Evolutionary conservation across 2,329 filamentous ascomycete species (phyloP).

Genomic region (Penicillium sclerotigenum): DNA sequence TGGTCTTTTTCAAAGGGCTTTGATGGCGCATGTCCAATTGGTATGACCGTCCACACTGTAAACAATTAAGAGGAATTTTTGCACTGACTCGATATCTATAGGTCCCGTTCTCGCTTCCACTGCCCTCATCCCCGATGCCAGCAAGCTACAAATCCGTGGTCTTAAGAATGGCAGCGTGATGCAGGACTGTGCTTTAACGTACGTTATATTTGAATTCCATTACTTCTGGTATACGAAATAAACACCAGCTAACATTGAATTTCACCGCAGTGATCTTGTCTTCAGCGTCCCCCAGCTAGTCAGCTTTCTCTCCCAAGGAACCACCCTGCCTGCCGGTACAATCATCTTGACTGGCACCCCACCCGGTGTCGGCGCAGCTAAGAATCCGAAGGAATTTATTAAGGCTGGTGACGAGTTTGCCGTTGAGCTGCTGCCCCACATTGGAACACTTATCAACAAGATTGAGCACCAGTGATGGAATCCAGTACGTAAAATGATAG

Average conservation of each 20-base stretch:
- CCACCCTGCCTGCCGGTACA: constrained; percentile 43
- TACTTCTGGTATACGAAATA: not conserved
- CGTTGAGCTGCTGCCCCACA: constrained; percentile 49
- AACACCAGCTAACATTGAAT: constrained; percentile 5
- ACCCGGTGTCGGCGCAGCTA: constrained; percentile 41
- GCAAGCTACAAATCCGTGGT: constrained; percentile 35
- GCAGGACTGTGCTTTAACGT: constrained; percentile 49
- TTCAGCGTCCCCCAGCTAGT: constrained; percentile 50
- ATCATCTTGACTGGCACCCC: constrained; percentile 47
- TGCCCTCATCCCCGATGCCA: constrained; percentile 31
- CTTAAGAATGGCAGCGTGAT: constrained; percentile 52
- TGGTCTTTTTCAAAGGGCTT: constrained; percentile 61
- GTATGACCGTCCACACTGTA: constrained; percentile 19
- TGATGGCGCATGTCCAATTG: constrained; percentile 55
- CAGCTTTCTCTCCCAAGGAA: constrained; percentile 42
- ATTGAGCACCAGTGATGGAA: constrained; percentile 34
- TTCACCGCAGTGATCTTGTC: constrained; percentile 49
- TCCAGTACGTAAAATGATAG: not conserved
- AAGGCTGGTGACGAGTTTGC: constrained; percentile 48
- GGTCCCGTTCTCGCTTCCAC: constrained; percentile 52
- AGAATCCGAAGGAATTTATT: constrained; percentile 44
- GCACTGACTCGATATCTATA: constrained; percentile 9
- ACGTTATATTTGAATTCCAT: constrained; percentile 13
- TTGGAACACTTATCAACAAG: constrained; percentile 50
- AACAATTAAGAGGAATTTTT: not conserved